These are phyloP conservation scores for Macroventuria anomochaeta DNA, from an alignment of 2,329 filamentous ascomycete genomes.

Conservation along the genomic window DNA sequence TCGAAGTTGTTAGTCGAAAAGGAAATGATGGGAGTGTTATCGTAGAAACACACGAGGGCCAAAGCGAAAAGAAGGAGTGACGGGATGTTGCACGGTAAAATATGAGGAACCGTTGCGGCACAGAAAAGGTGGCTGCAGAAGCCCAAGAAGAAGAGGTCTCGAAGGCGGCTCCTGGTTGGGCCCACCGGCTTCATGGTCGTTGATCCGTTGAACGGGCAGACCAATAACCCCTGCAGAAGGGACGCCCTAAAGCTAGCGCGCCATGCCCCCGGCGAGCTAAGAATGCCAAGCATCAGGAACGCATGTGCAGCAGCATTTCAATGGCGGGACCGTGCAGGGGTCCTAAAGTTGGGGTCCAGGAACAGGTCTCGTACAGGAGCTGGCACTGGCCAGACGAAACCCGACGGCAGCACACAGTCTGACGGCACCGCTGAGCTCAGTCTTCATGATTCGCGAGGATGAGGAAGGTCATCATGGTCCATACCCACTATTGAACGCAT, in stretches of 20 bases:
- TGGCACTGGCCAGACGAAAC: constrained; percentile 30
- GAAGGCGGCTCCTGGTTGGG: constrained; percentile 40
- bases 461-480: constrained; percentile 9
- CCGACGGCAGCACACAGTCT: constrained; percentile 2
- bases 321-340: constrained; percentile 32
- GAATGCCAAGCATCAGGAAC: constrained; percentile 30
- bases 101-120: constrained; percentile 36
- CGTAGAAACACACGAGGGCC: constrained; percentile 30
- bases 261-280: constrained; percentile 25
- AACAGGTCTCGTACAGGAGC: constrained; percentile 26
- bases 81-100: constrained; percentile 39
- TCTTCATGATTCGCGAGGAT: constrained; percentile 16
- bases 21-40: constrained; percentile 31
- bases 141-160: constrained; percentile 31
- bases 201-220: constrained; percentile 38
- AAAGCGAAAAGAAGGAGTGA: constrained; percentile 28
- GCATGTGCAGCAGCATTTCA: constrained; percentile 28
- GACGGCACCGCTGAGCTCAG: constrained; percentile 8
- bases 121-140: constrained; percentile 31
- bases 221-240: constrained; percentile 35
- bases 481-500: constrained; percentile 6
- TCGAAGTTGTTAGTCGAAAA: constrained; percentile 17
- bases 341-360: constrained; percentile 32
- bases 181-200: constrained; percentile 36
- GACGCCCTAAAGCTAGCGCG: constrained; percentile 29